Conservation (phyloP, 306 rosid species). For the Cicer yamashitae region DNA sequence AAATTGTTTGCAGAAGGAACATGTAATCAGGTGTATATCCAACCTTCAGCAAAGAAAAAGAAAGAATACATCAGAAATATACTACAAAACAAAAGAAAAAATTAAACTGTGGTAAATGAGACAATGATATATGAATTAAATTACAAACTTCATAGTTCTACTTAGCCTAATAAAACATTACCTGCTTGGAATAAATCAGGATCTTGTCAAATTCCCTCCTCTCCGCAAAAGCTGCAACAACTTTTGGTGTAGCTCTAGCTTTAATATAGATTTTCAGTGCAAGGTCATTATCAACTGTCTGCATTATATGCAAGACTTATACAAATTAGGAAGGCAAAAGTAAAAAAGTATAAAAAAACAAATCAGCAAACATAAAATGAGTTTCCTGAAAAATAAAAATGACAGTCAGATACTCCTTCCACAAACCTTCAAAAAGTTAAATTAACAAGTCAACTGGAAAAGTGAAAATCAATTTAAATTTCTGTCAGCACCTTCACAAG, state of each 20-base stretch:
- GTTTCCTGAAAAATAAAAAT: slow-evolving; percentile 20
- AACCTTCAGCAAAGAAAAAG: slow-evolving; percentile 63
- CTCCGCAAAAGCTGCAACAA: slow-evolving; percentile 97
- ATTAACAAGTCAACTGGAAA: slow-evolving; percentile 16
- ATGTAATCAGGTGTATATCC: slow-evolving; percentile 94
- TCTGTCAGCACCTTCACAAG: slow-evolving; percentile 85
- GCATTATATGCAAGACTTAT: slow-evolving; percentile 32
- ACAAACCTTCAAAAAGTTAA: slow-evolving; percentile 3
- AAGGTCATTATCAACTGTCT: slow-evolving; percentile 94
- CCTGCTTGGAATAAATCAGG: slow-evolving; percentile 94
- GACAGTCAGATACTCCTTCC: slow-evolving; percentile 31
- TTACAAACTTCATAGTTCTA: neutral
- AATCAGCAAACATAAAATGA: slow-evolving; percentile 11
- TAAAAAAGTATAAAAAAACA: slow-evolving; percentile 14
- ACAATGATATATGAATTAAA: neutral
- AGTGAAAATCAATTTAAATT: slow-evolving; percentile 30
- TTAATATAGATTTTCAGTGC: slow-evolving; percentile 93
- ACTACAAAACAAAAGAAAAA: neutral
- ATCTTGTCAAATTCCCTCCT: slow-evolving; percentile 97
- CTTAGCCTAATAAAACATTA: slow-evolving; percentile 33
- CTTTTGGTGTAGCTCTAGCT: slow-evolving; percentile 98
- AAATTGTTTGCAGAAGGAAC: slow-evolving; percentile 91
- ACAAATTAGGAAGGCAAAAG: slow-evolving; percentile 31
- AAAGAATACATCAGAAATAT: slow-evolving; percentile 17
- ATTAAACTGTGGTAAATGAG: slow-evolving; percentile 10